These are phyloP conservation scores for Jamesozyma spencerorum DNA, from an alignment of 805 yeast genomes.

Conservation along the genomic window DNA sequence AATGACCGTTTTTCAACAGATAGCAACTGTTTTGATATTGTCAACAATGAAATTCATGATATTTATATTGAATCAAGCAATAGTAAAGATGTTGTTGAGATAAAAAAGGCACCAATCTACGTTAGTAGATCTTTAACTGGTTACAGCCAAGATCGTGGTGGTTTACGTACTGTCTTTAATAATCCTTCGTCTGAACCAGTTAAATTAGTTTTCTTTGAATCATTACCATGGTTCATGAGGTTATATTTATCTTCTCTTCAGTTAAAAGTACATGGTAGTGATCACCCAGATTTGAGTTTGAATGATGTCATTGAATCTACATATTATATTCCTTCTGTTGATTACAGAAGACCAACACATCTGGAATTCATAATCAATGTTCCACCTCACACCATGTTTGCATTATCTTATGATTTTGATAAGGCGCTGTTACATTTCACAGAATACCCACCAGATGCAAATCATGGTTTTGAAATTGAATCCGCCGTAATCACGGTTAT, in stretches of 20 bases:
- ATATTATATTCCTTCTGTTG: conserved; percentile 67
- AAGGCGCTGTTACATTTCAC: conserved; percentile 74
- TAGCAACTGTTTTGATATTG: conserved; percentile 33
- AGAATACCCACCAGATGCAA: conserved; percentile 99
- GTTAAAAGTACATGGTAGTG: conserved; percentile 25
- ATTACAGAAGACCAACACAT: conserved; percentile 74
- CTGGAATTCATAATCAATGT: conserved; percentile 56
- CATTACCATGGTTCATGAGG: conserved; percentile 89
- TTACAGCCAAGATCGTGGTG: conserved; percentile 84
- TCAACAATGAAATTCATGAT: conserved; percentile 20
- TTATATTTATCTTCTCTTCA: conserved; percentile 64
- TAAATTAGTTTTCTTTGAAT: conserved; percentile 58
- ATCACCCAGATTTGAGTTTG: conserved; percentile 11
- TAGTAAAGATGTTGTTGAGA: conserved; percentile 35
- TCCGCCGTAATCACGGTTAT: conserved; percentile 73
- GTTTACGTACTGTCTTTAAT: conserved; percentile 66
- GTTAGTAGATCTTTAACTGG: conserved; percentile 88
- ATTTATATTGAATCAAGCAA: conserved; percentile 33
- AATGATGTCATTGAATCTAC: conserved; percentile 40
- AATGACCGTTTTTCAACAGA: conserved; percentile 27
- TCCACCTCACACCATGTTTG: conserved; percentile 55
- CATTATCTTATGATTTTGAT: conserved; percentile 71
- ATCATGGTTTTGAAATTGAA: conserved; percentile 91
- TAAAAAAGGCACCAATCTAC: conserved; percentile 48
- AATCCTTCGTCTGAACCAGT: conserved; percentile 51